Evolutionary conservation across 116 monocot species (phyloP).

Genomic region (Papilionanthe hybrid): DNA sequence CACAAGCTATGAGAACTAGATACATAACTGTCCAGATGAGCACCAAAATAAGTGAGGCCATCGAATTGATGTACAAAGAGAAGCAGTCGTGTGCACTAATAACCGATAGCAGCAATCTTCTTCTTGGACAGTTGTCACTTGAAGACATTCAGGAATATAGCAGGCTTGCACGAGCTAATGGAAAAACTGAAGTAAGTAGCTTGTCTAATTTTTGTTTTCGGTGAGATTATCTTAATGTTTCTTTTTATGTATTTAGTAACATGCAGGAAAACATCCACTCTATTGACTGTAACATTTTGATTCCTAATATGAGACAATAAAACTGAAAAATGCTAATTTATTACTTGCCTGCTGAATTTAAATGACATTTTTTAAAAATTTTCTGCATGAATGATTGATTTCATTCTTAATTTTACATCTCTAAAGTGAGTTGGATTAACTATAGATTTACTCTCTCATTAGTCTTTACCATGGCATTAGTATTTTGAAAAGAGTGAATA

Average conservation of each 20-base stretch:
- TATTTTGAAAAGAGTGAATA: no score
- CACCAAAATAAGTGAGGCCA: constrained; percentile 36
- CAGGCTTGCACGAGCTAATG: constrained; percentile 10
- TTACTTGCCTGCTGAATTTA: background rate
- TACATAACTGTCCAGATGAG: constrained; percentile 44
- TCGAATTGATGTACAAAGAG: constrained; percentile 51
- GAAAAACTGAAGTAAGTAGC: constrained; percentile 25
- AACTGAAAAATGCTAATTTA: background rate
- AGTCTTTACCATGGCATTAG: no score
- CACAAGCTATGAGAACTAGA: constrained; percentile 68
- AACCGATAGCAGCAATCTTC: constrained; percentile 33
- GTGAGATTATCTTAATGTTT: background rate
- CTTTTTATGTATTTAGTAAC: background rate
- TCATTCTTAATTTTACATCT: no score
- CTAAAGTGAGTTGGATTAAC: no score
- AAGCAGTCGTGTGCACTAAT: constrained; percentile 62
- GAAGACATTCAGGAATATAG: constrained; percentile 6
- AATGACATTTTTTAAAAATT: no score
- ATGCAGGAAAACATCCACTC: background rate
- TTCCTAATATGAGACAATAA: background rate
- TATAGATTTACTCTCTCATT: no score
- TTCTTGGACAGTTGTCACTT: constrained; percentile 21
- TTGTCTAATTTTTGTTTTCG: background rate
- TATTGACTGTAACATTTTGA: no score
- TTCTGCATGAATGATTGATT: no score